Evolutionary conservation across 148 eudicot genomes (phyloP), one percentile per base, ranked within the genome.

Genomic region (Persicaria tinctoria): DNA sequence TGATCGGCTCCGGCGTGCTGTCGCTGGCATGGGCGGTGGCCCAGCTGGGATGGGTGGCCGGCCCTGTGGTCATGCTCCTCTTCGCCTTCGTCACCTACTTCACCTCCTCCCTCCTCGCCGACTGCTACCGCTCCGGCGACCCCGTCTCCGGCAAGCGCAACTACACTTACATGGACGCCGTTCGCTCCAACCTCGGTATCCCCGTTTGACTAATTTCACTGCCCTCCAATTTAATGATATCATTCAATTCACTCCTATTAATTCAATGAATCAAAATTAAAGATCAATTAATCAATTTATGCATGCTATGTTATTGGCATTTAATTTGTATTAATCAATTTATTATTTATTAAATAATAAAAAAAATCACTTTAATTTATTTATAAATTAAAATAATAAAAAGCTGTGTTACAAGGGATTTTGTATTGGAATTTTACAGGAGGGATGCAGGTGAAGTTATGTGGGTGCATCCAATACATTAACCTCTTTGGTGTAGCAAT

Each of bases 91-190:
- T 76, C 51, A 76, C 78, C 4, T 76, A 66, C 51, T 76, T 32
- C 5, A 76, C 78, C 5, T 76, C 78, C n/a, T 3, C 55, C 14
- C 50, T 76, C 6, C 78, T 76, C 51, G 57, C 73, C 13, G 78
- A 76, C 38, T 76, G 78, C 8, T 76, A 68, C 51, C 78, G 79
- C 17, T 69, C 79, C 53, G 68, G 68, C 47, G 78, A 76, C 78
- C 51, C 78, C 12, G 74, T 77, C 68, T 41, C 74, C 68, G 79
- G 79, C 6, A 77, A 77, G 63, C 23, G 79, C 5, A 77, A 77
- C 74, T 70, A 70, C 74, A 77, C 79, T 46, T 77, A 77, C 54
- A 77, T 77, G 79, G 79, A 77, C 14, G 74, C 55, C 9, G 79
- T 77, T 45, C 51, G 74, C 9, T 53, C 79, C 14, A 53, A 56